Base-by-base conservation (phyloP, 106 monocot genomes). In the Cymbidium sinense region DNA sequence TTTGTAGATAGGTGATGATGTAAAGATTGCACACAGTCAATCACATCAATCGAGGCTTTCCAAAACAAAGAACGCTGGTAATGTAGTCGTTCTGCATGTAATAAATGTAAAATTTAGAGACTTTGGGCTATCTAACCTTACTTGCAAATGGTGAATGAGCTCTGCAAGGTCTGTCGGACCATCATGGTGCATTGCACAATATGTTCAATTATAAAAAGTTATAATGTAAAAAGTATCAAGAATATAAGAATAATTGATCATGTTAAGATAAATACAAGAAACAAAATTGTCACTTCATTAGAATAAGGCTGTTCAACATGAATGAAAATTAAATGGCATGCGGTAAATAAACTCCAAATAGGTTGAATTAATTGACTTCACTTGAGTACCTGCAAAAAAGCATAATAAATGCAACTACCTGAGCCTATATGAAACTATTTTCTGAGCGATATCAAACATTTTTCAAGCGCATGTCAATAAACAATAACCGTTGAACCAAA, bases 61-160 rank as follows among this genome's bases (percentile, higher is more conserved):
- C 98, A 94, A 94, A 51, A 94, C 84, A 85, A 89, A 94, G 2
- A 92, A 76, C 19, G 98, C 88, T 27, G 98, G 92, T 77, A 99
- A 85, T 81, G 76, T 92, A 11, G 98, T 92, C 31, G 94, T 94
- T 75, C 98, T 99, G 84, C 82, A 88, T 74, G 15, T 29, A 79
- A 71, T 34, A 58, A 51, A 79, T 37, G 41, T 61, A 21, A 71
- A 71, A 71, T 21, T 71, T 37, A 30, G 67, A 67, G 33, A 23
- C 31, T 30, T 30, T 67, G 67, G 4, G 25, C 23, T 0, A 54
- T 20, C 54, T 19, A 54, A 54, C 54, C 20, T 54, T 6, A 9
- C 23, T 21, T 58, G 58, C 4, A 33, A 31, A 30, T 67, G 67
- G 31, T 30, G 67, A 33, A 30, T 67, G 67, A 23, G 67, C 67